A percentile compares a stretch with the other conserved stretches of the same genome.
Evolutionary conservation across 176 grass and related monocot species (phyloP).

Genomic region (Elymus sibiricus): DNA sequence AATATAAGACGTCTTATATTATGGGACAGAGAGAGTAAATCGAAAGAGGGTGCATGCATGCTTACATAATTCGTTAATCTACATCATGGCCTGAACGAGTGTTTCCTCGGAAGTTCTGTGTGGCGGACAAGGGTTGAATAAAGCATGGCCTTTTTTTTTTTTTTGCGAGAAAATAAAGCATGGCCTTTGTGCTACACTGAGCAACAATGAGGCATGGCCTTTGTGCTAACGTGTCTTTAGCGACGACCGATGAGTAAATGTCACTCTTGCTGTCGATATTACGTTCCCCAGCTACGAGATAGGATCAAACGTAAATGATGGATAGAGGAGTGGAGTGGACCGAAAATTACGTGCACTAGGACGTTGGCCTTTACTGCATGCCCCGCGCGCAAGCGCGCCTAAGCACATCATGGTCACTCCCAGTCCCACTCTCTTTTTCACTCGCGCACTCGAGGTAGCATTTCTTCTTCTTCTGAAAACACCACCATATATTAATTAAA

Average conservation of each 20-base stretch:
- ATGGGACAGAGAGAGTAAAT: no score
- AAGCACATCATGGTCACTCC: background rate
- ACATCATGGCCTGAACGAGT: background rate
- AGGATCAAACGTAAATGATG: background rate
- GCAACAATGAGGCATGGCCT: background rate
- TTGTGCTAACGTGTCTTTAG: background rate
- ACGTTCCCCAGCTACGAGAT: background rate
- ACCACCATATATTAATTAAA: no score
- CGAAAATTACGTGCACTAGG: background rate
- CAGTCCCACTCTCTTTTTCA: background rate
- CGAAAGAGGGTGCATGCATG: no score
- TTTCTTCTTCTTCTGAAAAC: no score
- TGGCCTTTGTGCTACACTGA: background rate
- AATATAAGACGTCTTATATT: no score
- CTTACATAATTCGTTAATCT: background rate
- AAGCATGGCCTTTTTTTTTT: background rate
- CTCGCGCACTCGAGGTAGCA: no score
- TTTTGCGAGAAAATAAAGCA: no score
- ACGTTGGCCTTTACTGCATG: no score
- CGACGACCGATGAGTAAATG: background rate
- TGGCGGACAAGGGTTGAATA: background rate
- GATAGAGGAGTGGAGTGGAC: background rate
- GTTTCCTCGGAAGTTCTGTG: background rate
- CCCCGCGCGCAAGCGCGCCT: no score
- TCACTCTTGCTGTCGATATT: background rate